Evolutionary conservation across 2,329 filamentous ascomycete species (phyloP), one percentile per base, ranked within the genome.

Genomic region (Parasarocladium wereldwijsianum): DNA sequence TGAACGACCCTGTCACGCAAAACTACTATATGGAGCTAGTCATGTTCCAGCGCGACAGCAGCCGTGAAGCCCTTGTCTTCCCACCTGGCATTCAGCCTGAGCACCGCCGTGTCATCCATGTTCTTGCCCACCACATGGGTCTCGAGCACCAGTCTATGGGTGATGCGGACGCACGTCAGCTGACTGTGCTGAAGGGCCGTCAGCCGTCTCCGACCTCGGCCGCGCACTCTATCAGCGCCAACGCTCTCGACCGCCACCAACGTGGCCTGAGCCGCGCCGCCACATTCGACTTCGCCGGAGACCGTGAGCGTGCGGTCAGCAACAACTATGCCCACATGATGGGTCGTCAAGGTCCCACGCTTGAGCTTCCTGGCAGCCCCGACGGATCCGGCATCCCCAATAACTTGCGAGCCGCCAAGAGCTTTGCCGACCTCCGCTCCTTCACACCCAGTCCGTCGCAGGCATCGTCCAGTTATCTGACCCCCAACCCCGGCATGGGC

Each of bases 391-490:
- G 60, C 17, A 75, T 76, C 18, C 71, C 80, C 27, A 78, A 83
- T 48, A 87, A 87, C 45, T 70, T 98, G 20, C 78, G 90, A 24
- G 83, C 83, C 17, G 90, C 87, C 37, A 96, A 96, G 62, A 96
- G 87, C 29, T 94, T 94, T 50, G 90, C 87, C 20, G 90, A 98
- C 49, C 61, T 98, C 38, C 80, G 87, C 39, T 93, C 86, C 2
- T 93, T 92, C 57, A 94, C 86, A 11, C 87, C 87, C 8, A 96
- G 87, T 42, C 87, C 90, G 5, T 87, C 82, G 3, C 93, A 90
- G 9, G 51, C 55, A 1, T 84, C 83, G 12, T 83, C 83, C 5
- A 92, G 84, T 60, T 93, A 92, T 49, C 52, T 58, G 16, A 55
- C 45, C 4, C 47, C 54, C 4, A 44, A 43, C 8, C 34, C 40